Conservation (phyloP, 2,329 filamentous ascomycete genomes). For the Colletotrichum destructivum region DNA sequence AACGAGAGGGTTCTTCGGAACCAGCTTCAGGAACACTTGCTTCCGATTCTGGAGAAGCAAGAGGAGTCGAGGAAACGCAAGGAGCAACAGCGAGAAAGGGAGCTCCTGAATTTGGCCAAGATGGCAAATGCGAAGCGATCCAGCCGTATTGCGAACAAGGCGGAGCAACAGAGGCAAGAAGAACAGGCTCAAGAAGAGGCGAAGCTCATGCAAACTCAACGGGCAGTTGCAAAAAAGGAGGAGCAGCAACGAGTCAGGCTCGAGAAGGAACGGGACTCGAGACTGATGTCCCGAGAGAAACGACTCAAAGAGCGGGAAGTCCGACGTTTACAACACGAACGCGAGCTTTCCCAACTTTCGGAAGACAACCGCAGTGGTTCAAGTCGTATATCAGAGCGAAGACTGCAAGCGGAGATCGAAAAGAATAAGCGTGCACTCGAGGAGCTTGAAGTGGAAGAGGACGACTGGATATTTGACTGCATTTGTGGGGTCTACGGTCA, state of each 20-base stretch:
- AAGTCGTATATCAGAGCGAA: constrained; percentile 81
- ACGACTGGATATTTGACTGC: constrained; percentile 96
- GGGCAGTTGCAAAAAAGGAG: constrained; percentile 76
- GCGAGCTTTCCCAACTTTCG: constrained; percentile 84
- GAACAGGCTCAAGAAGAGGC: constrained; percentile 80
- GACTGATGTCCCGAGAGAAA: constrained; percentile 87
- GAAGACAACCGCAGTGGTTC: constrained; percentile 78
- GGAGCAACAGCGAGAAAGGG: constrained; percentile 78
- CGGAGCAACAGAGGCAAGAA: constrained; percentile 83
- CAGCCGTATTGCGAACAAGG: constrained; percentile 86
- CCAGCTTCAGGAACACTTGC: constrained; percentile 81
- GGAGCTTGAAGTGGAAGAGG: constrained; percentile 76
- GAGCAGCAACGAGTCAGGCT: constrained; percentile 72
- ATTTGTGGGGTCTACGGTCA: constrained; percentile 91
- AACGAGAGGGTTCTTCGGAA: constrained; percentile 87
- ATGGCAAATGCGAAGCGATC: constrained; percentile 96
- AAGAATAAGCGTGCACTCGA: constrained; percentile 83
- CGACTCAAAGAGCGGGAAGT: constrained; percentile 88
- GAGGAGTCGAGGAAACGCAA: constrained; percentile 82
- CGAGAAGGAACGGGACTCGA: constrained; percentile 82
- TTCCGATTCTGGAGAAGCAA: constrained; percentile 88
- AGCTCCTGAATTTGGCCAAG: constrained; percentile 85
- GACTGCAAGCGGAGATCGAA: constrained; percentile 86
- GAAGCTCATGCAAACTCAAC: constrained; percentile 74
- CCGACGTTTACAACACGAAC: constrained; percentile 86